Conservation (phyloP, 257 asterid species). For the Scutellaria galericulata region DNA sequence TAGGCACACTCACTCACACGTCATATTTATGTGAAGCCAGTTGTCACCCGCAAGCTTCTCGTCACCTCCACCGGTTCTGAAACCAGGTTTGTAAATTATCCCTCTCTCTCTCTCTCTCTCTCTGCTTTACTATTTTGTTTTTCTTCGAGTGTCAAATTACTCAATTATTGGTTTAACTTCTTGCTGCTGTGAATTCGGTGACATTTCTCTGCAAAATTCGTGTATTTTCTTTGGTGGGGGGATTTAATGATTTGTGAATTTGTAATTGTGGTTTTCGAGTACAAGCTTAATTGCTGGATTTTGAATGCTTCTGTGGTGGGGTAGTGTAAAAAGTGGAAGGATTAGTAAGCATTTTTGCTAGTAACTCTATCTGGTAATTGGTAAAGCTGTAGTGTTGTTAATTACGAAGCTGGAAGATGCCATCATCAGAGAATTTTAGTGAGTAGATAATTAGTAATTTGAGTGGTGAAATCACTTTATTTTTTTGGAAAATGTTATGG, state of each 20-base stretch:
- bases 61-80: conserved; percentile 27
- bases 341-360: conserved; percentile 1
- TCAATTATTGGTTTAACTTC: neutral
- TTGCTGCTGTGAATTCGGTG: conserved; percentile 5
- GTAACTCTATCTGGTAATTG: neutral
- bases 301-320: neutral
- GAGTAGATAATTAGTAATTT: neutral
- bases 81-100: conserved; percentile 37
- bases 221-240: neutral
- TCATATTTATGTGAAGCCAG: conserved; percentile 42
- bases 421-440: neutral
- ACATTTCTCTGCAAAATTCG: conserved; percentile 17
- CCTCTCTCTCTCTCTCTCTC: neutral
- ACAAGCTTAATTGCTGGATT: conserved; percentile 17
- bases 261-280: conserved; percentile 4
- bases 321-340: neutral
- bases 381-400: neutral
- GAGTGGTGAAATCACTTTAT: neutral
- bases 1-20: conserved; percentile 32
- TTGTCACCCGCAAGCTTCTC: conserved; percentile 39
- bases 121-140: conserved; percentile 4
- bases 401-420: neutral
- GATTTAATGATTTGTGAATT: conserved; percentile 30
- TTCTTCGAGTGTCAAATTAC: conserved; percentile 1
- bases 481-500: neutral